Base-by-base conservation (phyloP, 192 early-diverging fungal genomes). In the Backusella liffmaniae region DNA sequence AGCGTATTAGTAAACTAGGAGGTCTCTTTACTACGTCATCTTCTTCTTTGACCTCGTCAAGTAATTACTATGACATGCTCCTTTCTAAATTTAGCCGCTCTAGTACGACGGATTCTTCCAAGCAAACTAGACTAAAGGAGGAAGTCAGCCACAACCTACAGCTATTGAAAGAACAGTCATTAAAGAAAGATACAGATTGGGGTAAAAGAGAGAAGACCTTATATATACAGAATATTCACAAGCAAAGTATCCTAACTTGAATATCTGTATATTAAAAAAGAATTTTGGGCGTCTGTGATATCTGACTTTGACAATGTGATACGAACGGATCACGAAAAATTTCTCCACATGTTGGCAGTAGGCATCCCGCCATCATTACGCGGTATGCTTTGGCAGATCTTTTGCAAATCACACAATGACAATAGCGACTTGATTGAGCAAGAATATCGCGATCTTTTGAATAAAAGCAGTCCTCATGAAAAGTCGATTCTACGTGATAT, bases 371-470 rank as follows among this genome's bases (percentile, higher is more conserved):
- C 89, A 53, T 85, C 96, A 2, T 85, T 99, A 62, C 92, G 98
- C 62, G 97, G 98, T 29, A 92, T 94, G 79, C 90, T 99, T 69
- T 99, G 98, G 98, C 96, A 95, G 80, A 83, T 96, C 30, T 91
- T 99, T 76, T 89, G 90, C 34, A 92, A 92, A 59, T 91, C 93
- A 46, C 95, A 95, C 83, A 86, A 90, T 10, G 26, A 62, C 23
- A 62, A 62, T 29, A 62, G 56, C 49, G 80, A 87, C 5, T 86
- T 81, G 39, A 82, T 98, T 67, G 96, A 97, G 76, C 70, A 85
- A 4, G 88, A 86, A 13, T 99, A 93, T 85, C 86, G 88, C 21
- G 85, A 82, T 41, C 85, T 99, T 53, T 81, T 96, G 35, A 89
- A 87, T 70, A 79, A 83, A 10, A 83, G 85, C 3, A 88, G 88